phyloP scores from a whole-genome alignment of 371 early-diverging fungal species.

The Zopfochytrium polystomum region DNA sequence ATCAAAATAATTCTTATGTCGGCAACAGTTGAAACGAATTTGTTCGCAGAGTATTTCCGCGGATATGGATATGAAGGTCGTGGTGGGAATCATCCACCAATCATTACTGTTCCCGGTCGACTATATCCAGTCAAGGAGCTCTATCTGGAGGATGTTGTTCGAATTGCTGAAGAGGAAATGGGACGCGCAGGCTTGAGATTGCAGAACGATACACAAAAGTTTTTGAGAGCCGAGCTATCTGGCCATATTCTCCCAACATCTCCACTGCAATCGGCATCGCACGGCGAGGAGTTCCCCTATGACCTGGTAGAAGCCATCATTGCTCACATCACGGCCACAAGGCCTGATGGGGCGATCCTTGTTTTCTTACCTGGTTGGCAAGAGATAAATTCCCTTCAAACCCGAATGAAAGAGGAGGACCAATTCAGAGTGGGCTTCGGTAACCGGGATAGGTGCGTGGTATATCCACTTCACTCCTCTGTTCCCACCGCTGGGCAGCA shows the following conservation, averaged over 20 bases:
- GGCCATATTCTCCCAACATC: constrained; percentile 35
- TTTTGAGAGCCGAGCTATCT: constrained; percentile 13
- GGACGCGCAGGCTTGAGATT: neutral
- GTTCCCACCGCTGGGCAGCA: constrained; percentile 69
- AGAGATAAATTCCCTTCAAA: constrained; percentile 50
- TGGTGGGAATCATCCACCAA: constrained; percentile 55
- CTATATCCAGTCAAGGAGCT: constrained; percentile 72
- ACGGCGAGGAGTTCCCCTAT: constrained; percentile 63
- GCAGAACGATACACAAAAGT: constrained; percentile 9
- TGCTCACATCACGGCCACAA: constrained; percentile 54
- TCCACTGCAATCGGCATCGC: constrained; percentile 49
- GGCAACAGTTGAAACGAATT: constrained; percentile 47
- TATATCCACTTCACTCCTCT: constrained; percentile 68
- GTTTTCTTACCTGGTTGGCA: constrained; percentile 87
- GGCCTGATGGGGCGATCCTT: constrained; percentile 68
- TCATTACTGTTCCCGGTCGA: constrained; percentile 77
- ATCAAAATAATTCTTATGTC: constrained; percentile 60
- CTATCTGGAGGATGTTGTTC: constrained; percentile 71
- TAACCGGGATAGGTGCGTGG: constrained; percentile 10
- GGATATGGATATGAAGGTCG: constrained; percentile 10
- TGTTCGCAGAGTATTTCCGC: constrained; percentile 51
- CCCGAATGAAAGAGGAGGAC: constrained; percentile 27
- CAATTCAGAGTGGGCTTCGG: constrained; percentile 25
- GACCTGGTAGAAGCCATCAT: constrained; percentile 65
- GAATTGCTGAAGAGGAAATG: constrained; percentile 14